Evolutionary conservation across 208 protist genomes (phyloP).

Genomic region (Acanthamoeba polyphaga): DNA sequence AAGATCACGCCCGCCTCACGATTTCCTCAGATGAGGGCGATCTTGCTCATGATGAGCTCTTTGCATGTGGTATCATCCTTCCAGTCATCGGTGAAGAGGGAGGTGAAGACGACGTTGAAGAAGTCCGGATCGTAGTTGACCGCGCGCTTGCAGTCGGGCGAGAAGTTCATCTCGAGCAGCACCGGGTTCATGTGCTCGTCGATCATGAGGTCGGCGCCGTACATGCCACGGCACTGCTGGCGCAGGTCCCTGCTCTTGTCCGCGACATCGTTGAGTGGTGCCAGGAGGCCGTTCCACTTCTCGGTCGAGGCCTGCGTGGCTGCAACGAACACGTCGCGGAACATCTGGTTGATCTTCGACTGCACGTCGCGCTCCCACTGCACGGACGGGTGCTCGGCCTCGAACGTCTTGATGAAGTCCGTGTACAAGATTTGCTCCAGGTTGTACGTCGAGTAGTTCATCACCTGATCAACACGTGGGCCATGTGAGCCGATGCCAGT

Average conservation of each 20-base stretch:
- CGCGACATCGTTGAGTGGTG: neutral
- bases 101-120: slow-evolving; percentile 82
- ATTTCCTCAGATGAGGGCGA: no score
- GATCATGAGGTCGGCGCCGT: slow-evolving; percentile 80
- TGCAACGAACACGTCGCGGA: slow-evolving; percentile 69
- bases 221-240: slow-evolving; percentile 76
- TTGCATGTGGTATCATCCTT: slow-evolving; percentile 31
- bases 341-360: slow-evolving; percentile 69
- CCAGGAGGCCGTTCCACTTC: slow-evolving; percentile 3
- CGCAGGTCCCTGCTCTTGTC: neutral
- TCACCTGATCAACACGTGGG: neutral
- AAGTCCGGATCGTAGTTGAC: slow-evolving; percentile 81
- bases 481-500: neutral
- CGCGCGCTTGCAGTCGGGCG: slow-evolving; percentile 77
- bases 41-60: slow-evolving; percentile 40
- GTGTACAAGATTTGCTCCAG: slow-evolving; percentile 78
- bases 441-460: slow-evolving; percentile 79
- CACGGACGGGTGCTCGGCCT: slow-evolving; percentile 53
- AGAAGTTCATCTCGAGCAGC: slow-evolving; percentile 80
- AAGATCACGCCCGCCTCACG: no score
- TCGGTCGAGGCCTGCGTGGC: slow-evolving; percentile 52
- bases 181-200: slow-evolving; percentile 78
- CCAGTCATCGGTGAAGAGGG: slow-evolving; percentile 77
- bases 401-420: slow-evolving; percentile 71
- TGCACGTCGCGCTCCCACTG: slow-evolving; percentile 65